Percentiles rank a stretch among this genome's conserved stretches.
phyloP scores from a whole-genome alignment of 345 rosid species.

The Eucalyptus cloeziana region DNA sequence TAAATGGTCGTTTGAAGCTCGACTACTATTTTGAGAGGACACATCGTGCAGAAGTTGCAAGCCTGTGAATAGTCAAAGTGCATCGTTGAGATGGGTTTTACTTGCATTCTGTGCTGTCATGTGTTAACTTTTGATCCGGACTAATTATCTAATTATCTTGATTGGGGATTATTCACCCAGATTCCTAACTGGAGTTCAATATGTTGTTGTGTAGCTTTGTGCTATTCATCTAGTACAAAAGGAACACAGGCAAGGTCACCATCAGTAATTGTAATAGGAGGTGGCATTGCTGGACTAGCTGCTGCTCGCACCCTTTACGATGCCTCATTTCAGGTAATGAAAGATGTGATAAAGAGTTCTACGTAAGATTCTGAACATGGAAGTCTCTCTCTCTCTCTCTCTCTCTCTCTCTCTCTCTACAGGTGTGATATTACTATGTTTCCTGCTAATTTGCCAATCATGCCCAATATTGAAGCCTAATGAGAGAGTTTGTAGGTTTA shows the following conservation, averaged over 20 bases:
- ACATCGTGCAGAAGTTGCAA: background rate
- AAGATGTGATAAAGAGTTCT: background rate
- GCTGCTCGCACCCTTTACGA: slow-evolving; percentile 91
- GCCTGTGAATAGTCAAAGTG: background rate
- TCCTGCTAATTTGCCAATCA: background rate
- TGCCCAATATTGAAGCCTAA: background rate
- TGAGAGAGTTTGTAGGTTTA: background rate
- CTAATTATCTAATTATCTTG: background rate
- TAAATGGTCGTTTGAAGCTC: background rate
- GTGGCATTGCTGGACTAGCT: slow-evolving; percentile 81
- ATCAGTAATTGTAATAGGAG: slow-evolving; percentile 82
- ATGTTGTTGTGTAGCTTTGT: slow-evolving; percentile 15
- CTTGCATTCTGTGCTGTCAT: background rate
- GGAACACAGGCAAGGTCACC: slow-evolving; percentile 55
- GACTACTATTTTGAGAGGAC: background rate
- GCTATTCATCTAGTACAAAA: slow-evolving; percentile 37
- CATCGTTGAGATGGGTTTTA: background rate
- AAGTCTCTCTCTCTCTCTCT: background rate
- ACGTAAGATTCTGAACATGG: background rate
- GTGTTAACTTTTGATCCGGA: background rate
- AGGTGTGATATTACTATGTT: background rate
- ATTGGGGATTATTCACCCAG: background rate
- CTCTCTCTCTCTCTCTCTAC: background rate
- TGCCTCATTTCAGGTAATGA: slow-evolving; percentile 72
- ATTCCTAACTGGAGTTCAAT: background rate